Base-by-base conservation (phyloP, 495 filamentous ascomycete genomes). In the Aspergillus carlsbadensis region DNA sequence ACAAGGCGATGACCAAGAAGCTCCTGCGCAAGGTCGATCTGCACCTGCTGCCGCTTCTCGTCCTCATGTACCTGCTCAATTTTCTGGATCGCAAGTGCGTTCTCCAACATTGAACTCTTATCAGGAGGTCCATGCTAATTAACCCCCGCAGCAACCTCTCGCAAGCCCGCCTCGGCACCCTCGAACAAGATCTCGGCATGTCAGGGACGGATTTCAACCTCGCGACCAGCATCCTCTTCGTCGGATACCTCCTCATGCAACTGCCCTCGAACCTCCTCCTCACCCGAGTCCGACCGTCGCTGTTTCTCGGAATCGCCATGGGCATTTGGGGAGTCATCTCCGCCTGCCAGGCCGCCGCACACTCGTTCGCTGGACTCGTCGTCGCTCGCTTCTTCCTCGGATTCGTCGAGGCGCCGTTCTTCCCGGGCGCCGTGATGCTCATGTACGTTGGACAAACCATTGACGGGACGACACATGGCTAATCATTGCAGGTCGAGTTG, bases 31-130 rank as follows among this genome's bases (percentile, higher is more conserved):
- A 87, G 64, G 84, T 89, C 13, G 87, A 89, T 62, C 49, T 78
- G 0, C 69, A 84, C 45, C 65, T 78, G 1, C 68, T 90, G 52
- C 86, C 87, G 3, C 80, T 83, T 62, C 65, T 88, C 35, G 76
- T 86, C 37, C 29, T 88, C 18, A 87, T 88, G 83, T 91, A 92
- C 65, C 85, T 92, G 58, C 69, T 92, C 63, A 92, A 92, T 64
- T 93, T 91, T 67, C 72, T 92, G 59, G 89, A 92, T 69, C 80
- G 89, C 40, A 83, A 81, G 69, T 71, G 59, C 11, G 69, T 59
- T 11, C 24, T 37, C 8, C 20, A 15, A 33, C 22, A n/a, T n/a
- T n/a, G 13, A 26, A 8, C 26, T 14, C 13, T 18, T 18, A 33
- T 13, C 24, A 4, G 44, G 17, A 0, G 8, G 0, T 22, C 22